These are phyloP conservation scores for Xerocomellus amylosporus DNA, from an alignment of 768 basidiomycete species.

Conservation along the genomic window DNA sequence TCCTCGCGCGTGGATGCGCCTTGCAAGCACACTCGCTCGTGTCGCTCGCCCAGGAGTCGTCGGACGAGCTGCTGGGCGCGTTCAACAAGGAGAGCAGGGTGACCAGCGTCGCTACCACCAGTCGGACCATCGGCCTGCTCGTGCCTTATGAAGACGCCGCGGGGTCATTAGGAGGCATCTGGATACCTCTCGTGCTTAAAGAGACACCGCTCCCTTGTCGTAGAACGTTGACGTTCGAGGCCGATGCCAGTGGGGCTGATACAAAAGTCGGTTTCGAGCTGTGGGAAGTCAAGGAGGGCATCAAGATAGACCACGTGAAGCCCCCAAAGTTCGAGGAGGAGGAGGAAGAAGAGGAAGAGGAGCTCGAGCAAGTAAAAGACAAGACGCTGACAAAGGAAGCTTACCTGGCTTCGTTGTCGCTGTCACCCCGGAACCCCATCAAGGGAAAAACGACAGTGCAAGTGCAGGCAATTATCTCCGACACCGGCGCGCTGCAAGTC, in stretches of 20 bases:
- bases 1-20: slow-evolving; percentile 75
- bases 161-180: slow-evolving; percentile 53
- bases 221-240: slow-evolving; percentile 56
- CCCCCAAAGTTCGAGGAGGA: slow-evolving; percentile 46
- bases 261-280: slow-evolving; percentile 59
- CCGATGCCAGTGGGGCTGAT: slow-evolving; percentile 42
- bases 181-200: slow-evolving; percentile 62
- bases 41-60: slow-evolving; percentile 45
- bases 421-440: slow-evolving; percentile 38
- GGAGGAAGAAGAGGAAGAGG: slow-evolving; percentile 55
- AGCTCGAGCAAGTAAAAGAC: slow-evolving; percentile 64
- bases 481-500: slow-evolving; percentile 37
- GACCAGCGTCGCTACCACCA: slow-evolving; percentile 52
- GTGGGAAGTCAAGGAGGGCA: slow-evolving; percentile 72
- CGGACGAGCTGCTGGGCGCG: slow-evolving; percentile 48
- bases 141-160: slow-evolving; percentile 50
- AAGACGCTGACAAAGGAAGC: slow-evolving; percentile 55
- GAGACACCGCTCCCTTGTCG: slow-evolving; percentile 73
- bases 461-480: slow-evolving; percentile 37
- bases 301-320: slow-evolving; percentile 58
- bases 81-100: slow-evolving; percentile 44
- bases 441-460: slow-evolving; percentile 53
- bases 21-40: slow-evolving; percentile 66
- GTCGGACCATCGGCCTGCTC: slow-evolving; percentile 61
- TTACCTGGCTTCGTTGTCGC: slow-evolving; percentile 38